These are phyloP conservation scores for Pseudocercospora musae DNA, from an alignment of 2,329 filamentous ascomycete species.

Conservation along the genomic window DNA sequence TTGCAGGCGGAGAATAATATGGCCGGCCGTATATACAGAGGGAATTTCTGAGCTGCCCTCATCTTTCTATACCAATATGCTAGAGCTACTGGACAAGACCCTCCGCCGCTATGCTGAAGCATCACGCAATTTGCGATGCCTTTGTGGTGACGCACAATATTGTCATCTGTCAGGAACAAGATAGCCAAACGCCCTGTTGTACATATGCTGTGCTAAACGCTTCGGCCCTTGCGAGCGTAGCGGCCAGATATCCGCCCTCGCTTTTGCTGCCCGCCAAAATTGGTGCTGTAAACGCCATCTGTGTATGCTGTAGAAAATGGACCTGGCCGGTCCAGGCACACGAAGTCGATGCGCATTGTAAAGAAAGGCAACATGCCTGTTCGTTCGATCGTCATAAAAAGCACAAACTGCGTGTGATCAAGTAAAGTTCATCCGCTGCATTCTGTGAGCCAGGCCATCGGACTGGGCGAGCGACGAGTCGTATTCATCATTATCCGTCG, in stretches of 20 bases:
- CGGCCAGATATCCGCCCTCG: constrained; percentile 12
- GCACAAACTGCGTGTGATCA: neutral
- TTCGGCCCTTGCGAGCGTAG: constrained; percentile 12
- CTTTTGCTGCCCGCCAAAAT: constrained; percentile 15
- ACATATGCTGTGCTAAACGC: constrained; percentile 19
- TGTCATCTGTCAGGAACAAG: neutral
- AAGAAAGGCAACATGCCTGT: neutral
- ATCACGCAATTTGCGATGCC: neutral
- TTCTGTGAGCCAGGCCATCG: constrained; percentile 16
- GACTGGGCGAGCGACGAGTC: constrained; percentile 16
- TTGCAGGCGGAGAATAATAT: no score
- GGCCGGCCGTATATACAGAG: neutral
- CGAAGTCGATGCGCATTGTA: constrained; percentile 1
- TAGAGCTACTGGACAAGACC: constrained; percentile 1
- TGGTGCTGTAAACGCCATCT: constrained; percentile 15
- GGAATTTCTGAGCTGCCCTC: neutral
- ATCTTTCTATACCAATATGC: constrained; percentile 10
- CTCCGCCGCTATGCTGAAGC: constrained; percentile 12
- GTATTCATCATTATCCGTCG: constrained; percentile 29
- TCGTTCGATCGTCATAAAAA: neutral
- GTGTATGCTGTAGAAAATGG: constrained; percentile 14
- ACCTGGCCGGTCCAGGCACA: neutral
- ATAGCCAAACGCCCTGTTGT: constrained; percentile 18
- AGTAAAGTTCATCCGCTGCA: constrained; percentile 19
- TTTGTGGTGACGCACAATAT: neutral